A percentile compares a stretch with the other conserved stretches of the same genome.
phyloP scores from a whole-genome alignment of 1,284 basidiomycete genomes.

The Gomphus bonarii region DNA sequence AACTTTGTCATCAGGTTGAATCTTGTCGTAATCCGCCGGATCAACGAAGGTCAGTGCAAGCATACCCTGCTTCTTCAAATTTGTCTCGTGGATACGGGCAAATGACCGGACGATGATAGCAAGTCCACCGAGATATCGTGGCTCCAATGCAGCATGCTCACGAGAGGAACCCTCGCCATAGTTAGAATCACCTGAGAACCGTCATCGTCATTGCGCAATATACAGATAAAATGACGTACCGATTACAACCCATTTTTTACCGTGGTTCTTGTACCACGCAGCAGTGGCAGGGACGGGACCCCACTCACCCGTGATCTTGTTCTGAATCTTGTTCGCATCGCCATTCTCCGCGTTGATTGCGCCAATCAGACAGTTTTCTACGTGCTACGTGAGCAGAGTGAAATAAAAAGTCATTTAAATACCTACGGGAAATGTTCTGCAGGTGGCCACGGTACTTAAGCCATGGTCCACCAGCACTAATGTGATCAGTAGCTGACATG shows the following conservation, averaged over 20 bases:
- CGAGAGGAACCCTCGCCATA: slow-evolving; percentile 98
- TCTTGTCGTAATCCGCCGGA: slow-evolving; percentile 85
- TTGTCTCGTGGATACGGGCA: slow-evolving; percentile 97
- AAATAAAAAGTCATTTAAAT: not conserved
- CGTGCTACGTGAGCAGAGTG: slow-evolving; percentile 9
- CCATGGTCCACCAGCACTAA: slow-evolving; percentile 97
- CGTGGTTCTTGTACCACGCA: slow-evolving; percentile 81
- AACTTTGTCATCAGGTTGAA: slow-evolving; percentile 75
- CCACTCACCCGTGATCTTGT: slow-evolving; percentile 83
- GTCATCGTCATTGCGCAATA: not conserved
- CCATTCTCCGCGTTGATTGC: slow-evolving; percentile 94
- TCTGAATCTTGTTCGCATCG: slow-evolving; percentile 94
- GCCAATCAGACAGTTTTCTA: slow-evolving; percentile 94
- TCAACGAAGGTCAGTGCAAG: slow-evolving; percentile 85
- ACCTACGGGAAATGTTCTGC: slow-evolving; percentile 89
- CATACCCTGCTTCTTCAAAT: slow-evolving; percentile 98
- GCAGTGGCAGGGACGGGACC: slow-evolving; percentile 79
- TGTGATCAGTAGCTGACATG: slow-evolving; percentile 65
- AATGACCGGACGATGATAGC: slow-evolving; percentile 94
- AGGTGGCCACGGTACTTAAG: slow-evolving; percentile 99
- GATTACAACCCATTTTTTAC: slow-evolving; percentile 93
- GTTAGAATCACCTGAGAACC: slow-evolving; percentile 69
- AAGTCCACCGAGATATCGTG: slow-evolving; percentile 90
- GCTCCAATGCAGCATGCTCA: slow-evolving; percentile 97
- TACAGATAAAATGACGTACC: not conserved